Evolutionary conservation across 192 early-diverging fungal genomes (phyloP), one percentile per base, ranked within the genome.

Genomic region (Coemansia sp.): DNA sequence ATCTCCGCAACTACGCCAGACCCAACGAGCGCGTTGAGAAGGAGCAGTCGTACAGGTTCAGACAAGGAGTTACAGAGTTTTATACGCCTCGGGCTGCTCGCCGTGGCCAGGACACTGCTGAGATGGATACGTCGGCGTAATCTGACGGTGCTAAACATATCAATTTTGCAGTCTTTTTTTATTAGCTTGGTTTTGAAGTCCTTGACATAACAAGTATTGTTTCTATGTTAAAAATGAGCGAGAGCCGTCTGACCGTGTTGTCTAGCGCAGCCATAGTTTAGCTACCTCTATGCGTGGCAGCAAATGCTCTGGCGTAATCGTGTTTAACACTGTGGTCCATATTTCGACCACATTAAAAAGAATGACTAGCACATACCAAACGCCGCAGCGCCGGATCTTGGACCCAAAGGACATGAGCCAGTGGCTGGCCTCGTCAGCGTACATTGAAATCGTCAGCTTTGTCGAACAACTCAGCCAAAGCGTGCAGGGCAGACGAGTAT

Each of bases 21-120:
- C 97, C 97, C 27, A 98, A 96, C 79, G 91, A 94, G 84, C 89
- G 95, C 59, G 92, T 77, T 12, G 67, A 68, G 37, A 98, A 96
- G 86, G 89, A 95, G 80, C 86, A 90, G 76, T 89, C 87, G 68
- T 99, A 97, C 84, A 89, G 73, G 62, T 91, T 83, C 68, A 66
- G 65, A n/a, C 60, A 64, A 30, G 80, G 80, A 55, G 71, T 73
- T 15, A 80, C 78, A 41, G 78, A 80, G 64, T 80, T 75, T 59
- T 62, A 71, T 37, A 70, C 56, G 3, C 43, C 70, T 12, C 45
- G 30, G 38, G 29, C 59, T 1, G 43, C 56, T 13, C 38, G 62
- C 16, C 29, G 27, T 24, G 58, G 30, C 4, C 70, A 72, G 38
- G 70, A 65, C n/a, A 63, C 66, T 9, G 58, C 67, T 35, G 78